Evolutionary conservation across 495 filamentous ascomycete species (phyloP).

Genomic region (Patellaria atrata): DNA sequence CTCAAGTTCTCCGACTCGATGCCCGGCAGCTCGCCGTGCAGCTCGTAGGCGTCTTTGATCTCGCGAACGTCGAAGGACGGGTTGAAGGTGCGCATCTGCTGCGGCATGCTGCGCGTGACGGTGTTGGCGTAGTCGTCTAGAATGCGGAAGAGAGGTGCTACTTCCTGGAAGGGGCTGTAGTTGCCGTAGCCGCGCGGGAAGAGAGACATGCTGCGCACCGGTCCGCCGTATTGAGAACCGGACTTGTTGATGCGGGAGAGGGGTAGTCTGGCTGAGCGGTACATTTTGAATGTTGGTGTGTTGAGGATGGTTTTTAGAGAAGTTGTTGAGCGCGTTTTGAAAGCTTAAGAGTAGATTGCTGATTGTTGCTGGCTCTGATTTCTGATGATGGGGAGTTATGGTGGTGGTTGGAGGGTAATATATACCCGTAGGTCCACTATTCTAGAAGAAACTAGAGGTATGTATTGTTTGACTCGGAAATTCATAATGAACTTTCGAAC

Average conservation of each 20-base stretch:
- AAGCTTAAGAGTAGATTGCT: no score
- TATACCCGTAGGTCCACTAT: constrained; percentile 5
- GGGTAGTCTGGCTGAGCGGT: constrained; percentile 11
- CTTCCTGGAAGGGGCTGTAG: no score
- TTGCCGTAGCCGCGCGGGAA: constrained; percentile 42
- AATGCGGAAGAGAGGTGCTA: constrained; percentile 56
- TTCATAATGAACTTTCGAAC: no score
- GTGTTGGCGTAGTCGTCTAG: constrained; percentile 56
- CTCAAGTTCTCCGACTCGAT: constrained; percentile 60
- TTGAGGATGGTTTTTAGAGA: background rate
- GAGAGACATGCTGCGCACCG: constrained; percentile 46
- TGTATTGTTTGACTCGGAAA: no score
- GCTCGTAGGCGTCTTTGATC: constrained; percentile 49
- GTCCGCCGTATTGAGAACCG: background rate
- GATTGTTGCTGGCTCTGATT: constrained; percentile 10
- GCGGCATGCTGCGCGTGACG: constrained; percentile 15
- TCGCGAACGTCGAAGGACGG: constrained; percentile 78
- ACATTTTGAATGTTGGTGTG: background rate
- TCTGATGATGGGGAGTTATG: constrained; percentile 7
- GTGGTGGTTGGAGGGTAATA: constrained; percentile 8
- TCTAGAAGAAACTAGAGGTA: constrained; percentile 12
- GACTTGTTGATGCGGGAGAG: constrained; percentile 14
- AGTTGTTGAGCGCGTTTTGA: no score
- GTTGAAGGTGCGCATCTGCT: constrained; percentile 35
- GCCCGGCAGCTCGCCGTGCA: constrained; percentile 82